Evolutionary conservation across 768 basidiomycete species (phyloP).

Genomic region (Auricularia auricula-judae): DNA sequence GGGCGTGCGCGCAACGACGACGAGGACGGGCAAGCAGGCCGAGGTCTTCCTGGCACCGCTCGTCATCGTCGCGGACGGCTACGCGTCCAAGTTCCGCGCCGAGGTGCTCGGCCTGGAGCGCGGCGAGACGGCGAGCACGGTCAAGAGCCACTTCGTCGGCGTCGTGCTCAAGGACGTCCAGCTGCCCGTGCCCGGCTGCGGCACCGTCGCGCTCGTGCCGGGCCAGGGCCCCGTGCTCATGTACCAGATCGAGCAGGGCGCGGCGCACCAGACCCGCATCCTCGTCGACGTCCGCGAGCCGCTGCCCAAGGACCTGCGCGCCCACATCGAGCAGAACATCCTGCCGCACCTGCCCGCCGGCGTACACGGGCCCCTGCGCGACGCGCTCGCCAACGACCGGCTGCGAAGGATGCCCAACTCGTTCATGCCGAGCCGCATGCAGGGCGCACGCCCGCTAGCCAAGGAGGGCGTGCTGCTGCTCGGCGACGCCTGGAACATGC

Average conservation of each 20-base stretch:
- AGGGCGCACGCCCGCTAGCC: constrained; percentile 33
- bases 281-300: constrained; percentile 83
- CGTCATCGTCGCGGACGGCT: constrained; percentile 87
- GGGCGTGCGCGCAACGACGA: constrained; percentile 53
- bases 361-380: constrained; percentile 52
- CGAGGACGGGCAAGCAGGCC: constrained; percentile 27
- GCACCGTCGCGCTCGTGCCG: constrained; percentile 74
- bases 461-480: constrained; percentile 72
- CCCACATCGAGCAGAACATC: constrained; percentile 60
- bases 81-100: constrained; percentile 84
- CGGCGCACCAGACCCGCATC: constrained; percentile 77
- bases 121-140: constrained; percentile 32
- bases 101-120: constrained; percentile 42
- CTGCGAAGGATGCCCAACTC: constrained; percentile 92
- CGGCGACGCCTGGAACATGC: constrained; percentile 98
- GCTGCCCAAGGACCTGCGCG: constrained; percentile 68
- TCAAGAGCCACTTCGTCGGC: constrained; percentile 76
- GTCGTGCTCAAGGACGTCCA: constrained; percentile 66
- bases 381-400: constrained; percentile 67
- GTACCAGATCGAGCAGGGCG: constrained; percentile 68
- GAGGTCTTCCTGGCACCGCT: constrained; percentile 60
- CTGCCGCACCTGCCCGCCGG: constrained; percentile 71
- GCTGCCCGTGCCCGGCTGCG: constrained; percentile 65
- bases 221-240: constrained; percentile 80
- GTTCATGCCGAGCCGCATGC: constrained; percentile 73